Base-by-base conservation (phyloP, 1,284 basidiomycete species). In the Sporisorium exsertum region DNA sequence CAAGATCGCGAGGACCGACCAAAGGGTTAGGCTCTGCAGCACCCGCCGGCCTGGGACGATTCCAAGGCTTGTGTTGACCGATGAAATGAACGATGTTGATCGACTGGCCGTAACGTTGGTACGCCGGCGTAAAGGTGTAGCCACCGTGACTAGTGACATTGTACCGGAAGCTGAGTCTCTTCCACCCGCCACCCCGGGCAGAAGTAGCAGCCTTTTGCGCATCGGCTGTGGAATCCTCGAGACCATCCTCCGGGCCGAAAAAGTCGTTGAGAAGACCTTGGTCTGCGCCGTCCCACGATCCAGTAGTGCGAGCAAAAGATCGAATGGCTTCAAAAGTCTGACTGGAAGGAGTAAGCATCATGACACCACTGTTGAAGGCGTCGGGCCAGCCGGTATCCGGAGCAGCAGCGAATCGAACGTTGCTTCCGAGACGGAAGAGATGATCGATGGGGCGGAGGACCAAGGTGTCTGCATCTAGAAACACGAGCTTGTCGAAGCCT, bases 341-440 rank as follows among this genome's bases (percentile, higher is more conserved):
- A 75, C 92, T 88, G 2, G 91, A 91, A 0, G 96, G 96, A 45
- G 89, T 89, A 51, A 95, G 87, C 61, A 97, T 93, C 87, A 99
- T 90, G 51, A 98, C 91, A 45, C 96, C 96, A 26, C 95, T 96
- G 86, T 98, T 99, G 88, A 99, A 98, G 68, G 96, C 95, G 86
- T 99, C 96, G 43, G 96, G 96, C 96, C 96, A 99, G 77, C 96
- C 96, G 32, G 94, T 93, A 86, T 99, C 96, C 6, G 96, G 94
- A 18, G 91, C 92, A 12, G 96, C 96, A 46, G 95, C 92, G 77
- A 89, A 86, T 40, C 59, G 63, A 7, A 76, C 59, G 29, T n/a
- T 79, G n/a, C 35, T 29, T 1, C 32, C 37, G 1, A 79, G 60
- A 13, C 50, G 43, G 69, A 82, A 82, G 37, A 82, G 78, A 53